Percentiles rank a stretch among this genome's conserved stretches.
Conservation (phyloP, 2,329 filamentous ascomycete species). For the Epichloe glyceriae region DNA sequence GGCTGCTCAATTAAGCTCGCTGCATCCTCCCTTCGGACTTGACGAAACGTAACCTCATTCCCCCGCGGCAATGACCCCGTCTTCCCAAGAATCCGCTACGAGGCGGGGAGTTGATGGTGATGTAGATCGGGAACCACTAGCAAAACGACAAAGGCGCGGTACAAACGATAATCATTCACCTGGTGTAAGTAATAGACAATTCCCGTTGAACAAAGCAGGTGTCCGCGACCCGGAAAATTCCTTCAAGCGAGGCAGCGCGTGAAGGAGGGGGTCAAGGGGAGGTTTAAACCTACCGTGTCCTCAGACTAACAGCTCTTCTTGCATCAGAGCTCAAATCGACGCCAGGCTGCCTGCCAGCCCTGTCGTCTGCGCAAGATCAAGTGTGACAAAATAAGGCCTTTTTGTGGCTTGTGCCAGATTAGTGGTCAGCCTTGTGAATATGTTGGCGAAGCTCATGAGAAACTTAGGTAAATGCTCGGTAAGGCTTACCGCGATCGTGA, state of each 20-base stretch:
- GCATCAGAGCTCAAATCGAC: conserved; percentile 5
- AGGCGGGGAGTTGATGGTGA: neutral
- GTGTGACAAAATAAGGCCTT: conserved; percentile 10
- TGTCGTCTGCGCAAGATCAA: conserved; percentile 6
- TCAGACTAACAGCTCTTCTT: neutral
- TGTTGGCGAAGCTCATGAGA: conserved; percentile 8
- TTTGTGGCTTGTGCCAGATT: conserved; percentile 7
- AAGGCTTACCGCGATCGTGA: neutral
- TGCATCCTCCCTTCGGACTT: neutral
- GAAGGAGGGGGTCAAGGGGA: neutral
- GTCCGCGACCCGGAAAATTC: no score
- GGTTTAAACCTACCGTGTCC: neutral
- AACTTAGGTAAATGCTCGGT: conserved; percentile 6
- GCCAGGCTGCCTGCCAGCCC: conserved; percentile 10
- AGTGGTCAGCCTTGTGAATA: conserved; percentile 11
- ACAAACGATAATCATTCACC: neutral
- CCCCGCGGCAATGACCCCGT: conserved; percentile 1
- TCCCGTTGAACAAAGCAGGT: no score
- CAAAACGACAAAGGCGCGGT: conserved; percentile 4
- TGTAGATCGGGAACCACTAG: neutral
- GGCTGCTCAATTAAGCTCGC: neutral
- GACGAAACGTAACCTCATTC: neutral
- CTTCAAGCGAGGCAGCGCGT: no score
- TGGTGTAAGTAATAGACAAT: conserved; percentile 1
- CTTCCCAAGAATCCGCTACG: conserved; percentile 3